phyloP scores from a whole-genome alignment of 176 grass and related monocot genomes.

The Secale cereale region DNA sequence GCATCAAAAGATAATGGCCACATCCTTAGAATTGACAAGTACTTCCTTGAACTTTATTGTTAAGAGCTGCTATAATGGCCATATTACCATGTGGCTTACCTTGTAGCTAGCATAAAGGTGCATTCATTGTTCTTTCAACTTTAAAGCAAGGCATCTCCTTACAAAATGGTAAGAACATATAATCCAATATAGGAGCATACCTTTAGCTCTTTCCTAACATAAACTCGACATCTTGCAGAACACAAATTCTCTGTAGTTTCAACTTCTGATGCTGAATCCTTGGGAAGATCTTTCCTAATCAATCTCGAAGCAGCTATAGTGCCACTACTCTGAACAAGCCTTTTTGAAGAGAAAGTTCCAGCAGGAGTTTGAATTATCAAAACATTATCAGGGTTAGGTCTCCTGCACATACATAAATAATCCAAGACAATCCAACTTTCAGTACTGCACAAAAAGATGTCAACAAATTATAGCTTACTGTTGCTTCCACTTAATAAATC shows the following conservation, averaged over 20 bases:
- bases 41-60: constrained; percentile 3
- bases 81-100: not conserved
- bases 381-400: constrained; percentile 89
- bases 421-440: constrained; percentile 15
- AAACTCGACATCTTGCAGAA: constrained; percentile 69
- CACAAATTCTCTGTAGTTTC: constrained; percentile 40
- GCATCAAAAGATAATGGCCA: not conserved
- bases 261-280: constrained; percentile 37
- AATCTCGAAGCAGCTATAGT: constrained; percentile 71
- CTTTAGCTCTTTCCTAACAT: constrained; percentile 74
- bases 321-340: constrained; percentile 56
- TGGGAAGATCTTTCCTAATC: constrained; percentile 76
- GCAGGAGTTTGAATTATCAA: constrained; percentile 91
- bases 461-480: not conserved
- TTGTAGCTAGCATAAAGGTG: constrained; percentile 3
- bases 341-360: constrained; percentile 96
- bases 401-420: constrained; percentile 49
- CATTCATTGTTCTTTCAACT: constrained; percentile 7
- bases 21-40: constrained; percentile 14
- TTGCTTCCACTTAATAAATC: constrained; percentile 21
- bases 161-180: not conserved
- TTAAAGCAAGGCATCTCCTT: not conserved
- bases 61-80: not conserved
- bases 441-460: not conserved
- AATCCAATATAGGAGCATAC: constrained; percentile 37